Base-by-base conservation (phyloP, 2,329 filamentous ascomycete species). In the Penicillium hesseltinei region DNA sequence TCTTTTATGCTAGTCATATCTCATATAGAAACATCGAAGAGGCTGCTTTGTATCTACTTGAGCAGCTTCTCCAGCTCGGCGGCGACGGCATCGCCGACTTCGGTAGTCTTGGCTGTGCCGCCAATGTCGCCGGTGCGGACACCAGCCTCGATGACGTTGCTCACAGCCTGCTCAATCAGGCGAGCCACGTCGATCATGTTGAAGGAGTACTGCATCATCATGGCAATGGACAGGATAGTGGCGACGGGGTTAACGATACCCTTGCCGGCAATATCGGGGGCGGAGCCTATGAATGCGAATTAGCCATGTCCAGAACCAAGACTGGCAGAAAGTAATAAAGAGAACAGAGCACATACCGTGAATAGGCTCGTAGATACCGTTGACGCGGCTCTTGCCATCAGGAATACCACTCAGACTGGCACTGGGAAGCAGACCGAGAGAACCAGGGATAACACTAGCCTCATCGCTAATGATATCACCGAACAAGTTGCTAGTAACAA, bases 281-380 rank as follows among this genome's bases (percentile, higher is more conserved):
- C 93, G 45, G 90, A 94, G 38, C 91, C 89, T 90, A 51, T 21
- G 38, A 45, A 33, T 17, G 1, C 9, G 21, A 36, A 39, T 57
- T 42, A 62, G 35, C 42, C 53, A 58, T 15, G 8, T 42, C 36
- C 40, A 21, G 11, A 27, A 35, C 17, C 7, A 31, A 11, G 0
- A 38, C 8, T 7, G 40, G 29, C 25, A 17, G 29, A 23, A 31
- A 21, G 23, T 21, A 29, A 27, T 6, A 19, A 27, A 44, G 19
- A 42, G 8, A 4, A 56, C 23, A 47, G 39, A 21, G 19, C 3
- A 67, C 79, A 69, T 80, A 91, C 91, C 92, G 75, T 99, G 93
- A 68, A 99, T 97, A 27, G 93, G 93, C 82, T 97, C 93, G 75
- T 96, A 99, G 70, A 97, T 96, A 67, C 92, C 93, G 73, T 95